These are phyloP conservation scores for Pythium aristosporum DNA, from an alignment of 352 stramenopile genomes.

Conservation along the genomic window DNA sequence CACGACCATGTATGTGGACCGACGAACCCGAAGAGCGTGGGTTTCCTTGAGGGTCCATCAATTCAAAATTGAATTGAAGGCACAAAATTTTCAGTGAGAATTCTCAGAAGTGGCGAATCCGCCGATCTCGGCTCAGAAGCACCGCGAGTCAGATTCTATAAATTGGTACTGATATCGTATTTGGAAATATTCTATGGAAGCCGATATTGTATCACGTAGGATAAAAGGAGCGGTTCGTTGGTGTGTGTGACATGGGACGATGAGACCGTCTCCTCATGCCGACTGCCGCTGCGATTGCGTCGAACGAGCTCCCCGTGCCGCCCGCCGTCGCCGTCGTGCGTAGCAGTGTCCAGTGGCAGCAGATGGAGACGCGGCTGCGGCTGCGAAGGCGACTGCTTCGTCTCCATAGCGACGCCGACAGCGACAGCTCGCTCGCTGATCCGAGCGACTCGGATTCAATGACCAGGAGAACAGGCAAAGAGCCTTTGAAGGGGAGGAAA, in stretches of 20 bases:
- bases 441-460: background rate
- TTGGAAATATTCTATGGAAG: background rate
- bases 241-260: conserved; percentile 18
- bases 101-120: conserved; percentile 14
- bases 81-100: conserved; percentile 23
- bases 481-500: background rate
- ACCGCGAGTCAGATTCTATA: background rate
- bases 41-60: conserved; percentile 7
- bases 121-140: conserved; percentile 4
- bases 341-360: background rate
- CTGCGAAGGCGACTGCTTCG: conserved; percentile 41
- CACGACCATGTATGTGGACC: conserved; percentile 1
- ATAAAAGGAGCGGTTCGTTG: conserved; percentile 1
- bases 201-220: background rate
- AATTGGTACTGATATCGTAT: conserved; percentile 5
- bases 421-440: background rate
- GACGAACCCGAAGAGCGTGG: background rate
- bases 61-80: conserved; percentile 24
- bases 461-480: background rate
- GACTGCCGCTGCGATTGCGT: background rate
- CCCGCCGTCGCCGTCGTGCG: background rate
- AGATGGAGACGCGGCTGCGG: conserved; percentile 44
- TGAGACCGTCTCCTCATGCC: conserved; percentile 7
- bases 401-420: conserved; percentile 27
- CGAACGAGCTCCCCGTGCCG: background rate